Base-by-base conservation (phyloP, 169 alveolate species). In the Plasmodium coatneyi region DNA sequence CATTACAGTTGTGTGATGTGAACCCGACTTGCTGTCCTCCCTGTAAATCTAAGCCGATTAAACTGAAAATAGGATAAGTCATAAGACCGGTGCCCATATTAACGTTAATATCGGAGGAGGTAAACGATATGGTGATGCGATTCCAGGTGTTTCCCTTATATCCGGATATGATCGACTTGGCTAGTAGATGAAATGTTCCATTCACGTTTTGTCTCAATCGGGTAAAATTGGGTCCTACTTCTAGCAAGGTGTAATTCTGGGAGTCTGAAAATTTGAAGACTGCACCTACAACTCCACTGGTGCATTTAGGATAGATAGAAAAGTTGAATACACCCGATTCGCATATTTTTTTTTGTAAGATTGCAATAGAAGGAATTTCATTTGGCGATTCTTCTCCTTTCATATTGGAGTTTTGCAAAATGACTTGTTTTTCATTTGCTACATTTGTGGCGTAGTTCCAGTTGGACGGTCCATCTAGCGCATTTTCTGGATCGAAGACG, bases 341-440 rank as follows among this genome's bases (percentile, higher is more conserved):
- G 82, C 98, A 97, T 78, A 95, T 93, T 41, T 96, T 92, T 43
- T 96, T 95, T 71, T 96, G 96, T 72, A 93, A 95, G 60, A 96
- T 95, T 46, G 95, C 93, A 19, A 95, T 92, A 43, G 96, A 95
- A 22, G 97, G 91, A 41, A 95, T 94, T 46, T 93, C 96, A 39
- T 78, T 71, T 34, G 66, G 30, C 41, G 49, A 84, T 52, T 93
- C 92, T 22, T 83, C 92, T 30, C 84, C 93, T 82, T 86, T 83
- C 80, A 28, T 72, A 92, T 92, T 81, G 76, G 95, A 83, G 66
- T 91, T 82, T 82, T 96, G 97, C 16, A 96, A 97, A n/a, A 97
- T 91, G 7, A 96, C 98, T 43, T 82, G 95, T n/a, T 82, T 87
- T 92, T 97, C 97, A 70, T 97, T 98, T 28, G 96, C 97, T n/a